Evolutionary conservation across 2,329 filamentous ascomycete species (phyloP), one percentile per base, ranked within the genome.

Genomic region (Aspergillus clavatus): DNA sequence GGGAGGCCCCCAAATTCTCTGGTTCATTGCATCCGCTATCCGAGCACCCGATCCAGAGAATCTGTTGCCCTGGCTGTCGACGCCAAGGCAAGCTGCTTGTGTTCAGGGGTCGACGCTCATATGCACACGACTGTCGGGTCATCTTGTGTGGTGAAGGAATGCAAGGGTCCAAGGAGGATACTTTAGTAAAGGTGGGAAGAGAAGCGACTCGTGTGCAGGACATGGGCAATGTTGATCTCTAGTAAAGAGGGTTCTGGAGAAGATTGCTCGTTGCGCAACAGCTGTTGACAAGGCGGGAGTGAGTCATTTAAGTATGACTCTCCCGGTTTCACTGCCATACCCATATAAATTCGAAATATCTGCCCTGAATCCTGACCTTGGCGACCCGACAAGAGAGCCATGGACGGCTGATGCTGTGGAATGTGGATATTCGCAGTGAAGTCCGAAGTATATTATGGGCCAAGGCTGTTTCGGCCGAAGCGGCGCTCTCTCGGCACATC

Each of bases 1-100:
- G 43, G 1, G 47, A 45, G 19, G 53, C 42, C 18, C 50, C 23
- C 6, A 50, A 29, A 6, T 42, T 43, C 4, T 37, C 51, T 1
- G 42, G 54, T 27, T 56, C 53, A 42, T 51, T 41, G 21, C 43
- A 48, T 22, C 46, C 26, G 22, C 51, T 57, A 40, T 54, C 54
- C 5, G 48, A 56, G 39, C 50, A 58, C 3, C 53, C 51, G 19
- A 54, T 54, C 55, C 54, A 57, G 5, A 57, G 45, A 28, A 57
- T 38, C 16, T 52, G 50, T 22, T 47, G 43, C 14, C 35, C 36
- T 7, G 43, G 37, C 21, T 36, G 41, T 16, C 38, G 36, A 19
- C 50, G 42, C 14, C 40, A 47, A 11, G 42, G 52, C 16, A 55
- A 52, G n/a, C 47, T 46, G 8, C 52, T 22, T 5, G 22, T 26